Evolutionary conservation across 208 protist species (phyloP).

Genomic region (Phytomonas francai): DNA sequence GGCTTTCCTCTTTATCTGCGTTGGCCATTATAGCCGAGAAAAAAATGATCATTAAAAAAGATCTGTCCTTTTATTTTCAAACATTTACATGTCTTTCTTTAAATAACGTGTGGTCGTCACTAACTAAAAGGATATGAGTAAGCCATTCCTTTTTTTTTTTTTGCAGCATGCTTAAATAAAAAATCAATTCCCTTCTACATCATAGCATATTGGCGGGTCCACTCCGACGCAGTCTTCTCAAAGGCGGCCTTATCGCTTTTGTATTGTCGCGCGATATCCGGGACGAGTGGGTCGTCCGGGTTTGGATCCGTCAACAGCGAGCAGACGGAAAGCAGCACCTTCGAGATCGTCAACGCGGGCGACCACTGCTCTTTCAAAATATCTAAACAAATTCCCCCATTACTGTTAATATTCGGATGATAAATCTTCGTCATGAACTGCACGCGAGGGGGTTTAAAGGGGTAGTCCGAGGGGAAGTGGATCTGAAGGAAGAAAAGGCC

Average conservation of each 20-base stretch:
- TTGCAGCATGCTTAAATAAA: too few species aligned
- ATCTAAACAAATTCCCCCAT: conserved; percentile 97
- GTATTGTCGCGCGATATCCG: conserved; percentile 96
- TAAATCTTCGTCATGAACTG: conserved; percentile 94
- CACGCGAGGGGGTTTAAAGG: conserved; percentile 93
- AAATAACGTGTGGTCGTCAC: too few species aligned
- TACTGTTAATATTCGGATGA: conserved; percentile 97
- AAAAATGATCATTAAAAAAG: too few species aligned
- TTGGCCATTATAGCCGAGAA: too few species aligned
- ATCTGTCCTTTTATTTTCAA: too few species aligned
- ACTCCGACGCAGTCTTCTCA: conserved; percentile 92
- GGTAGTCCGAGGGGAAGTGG: conserved; percentile 98
- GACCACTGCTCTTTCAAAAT: conserved; percentile 97
- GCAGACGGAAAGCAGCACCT: conserved; percentile 98
- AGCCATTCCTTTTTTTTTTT: too few species aligned
- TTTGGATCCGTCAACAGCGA: conserved; percentile 99
- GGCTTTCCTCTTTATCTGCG: too few species aligned
- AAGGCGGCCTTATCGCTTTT: conserved; percentile 90
- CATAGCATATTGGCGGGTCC: conserved; percentile 69
- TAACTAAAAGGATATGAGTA: too few species aligned
- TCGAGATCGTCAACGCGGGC: conserved; percentile 97
- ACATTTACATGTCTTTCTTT: too few species aligned
- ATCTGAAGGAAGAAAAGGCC: conserved; percentile 99
- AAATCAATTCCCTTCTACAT: too few species aligned
- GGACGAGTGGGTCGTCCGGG: conserved; percentile 97